Percentiles rank a stretch among this genome's conserved stretches.
Conservation (phyloP, 225 moss, liverwort and hornwort genomes). For the Physcomitrellopsis africana region DNA sequence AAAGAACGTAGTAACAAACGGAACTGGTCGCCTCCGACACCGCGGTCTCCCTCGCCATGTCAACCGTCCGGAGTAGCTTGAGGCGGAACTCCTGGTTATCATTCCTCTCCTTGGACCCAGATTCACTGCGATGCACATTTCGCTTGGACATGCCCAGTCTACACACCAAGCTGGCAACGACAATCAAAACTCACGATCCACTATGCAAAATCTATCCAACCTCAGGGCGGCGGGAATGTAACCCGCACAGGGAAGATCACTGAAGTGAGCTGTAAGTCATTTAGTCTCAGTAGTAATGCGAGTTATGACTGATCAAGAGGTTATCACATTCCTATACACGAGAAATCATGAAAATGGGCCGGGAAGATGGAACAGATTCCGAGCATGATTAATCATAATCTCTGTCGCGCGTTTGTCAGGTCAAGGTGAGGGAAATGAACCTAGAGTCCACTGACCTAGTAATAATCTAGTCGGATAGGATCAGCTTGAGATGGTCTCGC, state of each 20-base stretch:
- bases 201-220: too few relatives aligned
- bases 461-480: neutral
- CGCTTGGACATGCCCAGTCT: too few relatives aligned
- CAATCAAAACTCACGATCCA: too few relatives aligned
- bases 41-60: too few relatives aligned
- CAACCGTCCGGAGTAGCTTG: too few relatives aligned
- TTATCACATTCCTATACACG: neutral
- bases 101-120: too few relatives aligned
- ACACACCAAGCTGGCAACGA: too few relatives aligned
- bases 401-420: slow-evolving; percentile 30
- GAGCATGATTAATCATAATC: neutral
- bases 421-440: neutral
- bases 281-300: neutral
- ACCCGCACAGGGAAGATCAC: neutral
- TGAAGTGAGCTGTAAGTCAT: neutral
- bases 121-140: too few relatives aligned
- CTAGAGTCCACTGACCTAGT: slow-evolving; percentile 10
- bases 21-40: too few relatives aligned
- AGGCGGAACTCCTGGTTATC: too few relatives aligned
- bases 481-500: neutral
- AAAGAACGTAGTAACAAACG: too few relatives aligned
- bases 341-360: neutral
- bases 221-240: too few relatives aligned
- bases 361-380: neutral
- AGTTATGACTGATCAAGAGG: neutral